phyloP scores from a whole-genome alignment of 2,329 filamentous ascomycete species.

The Arthrinium puccinioides region DNA sequence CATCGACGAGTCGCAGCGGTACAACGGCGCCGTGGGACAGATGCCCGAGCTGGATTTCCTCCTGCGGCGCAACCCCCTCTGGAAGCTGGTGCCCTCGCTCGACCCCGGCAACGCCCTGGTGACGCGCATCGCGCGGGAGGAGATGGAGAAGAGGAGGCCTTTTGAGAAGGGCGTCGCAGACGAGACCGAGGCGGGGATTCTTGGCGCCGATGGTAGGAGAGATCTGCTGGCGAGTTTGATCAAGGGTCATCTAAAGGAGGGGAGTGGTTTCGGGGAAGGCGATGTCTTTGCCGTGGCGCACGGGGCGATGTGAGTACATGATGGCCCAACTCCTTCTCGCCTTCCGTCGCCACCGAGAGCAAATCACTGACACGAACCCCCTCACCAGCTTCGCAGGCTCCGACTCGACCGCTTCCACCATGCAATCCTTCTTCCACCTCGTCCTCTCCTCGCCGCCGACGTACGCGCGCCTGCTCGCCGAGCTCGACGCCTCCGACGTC shows the following conservation, averaged over 20 bases:
- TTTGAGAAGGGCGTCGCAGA: constrained; percentile 33
- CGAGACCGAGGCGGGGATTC: not conserved
- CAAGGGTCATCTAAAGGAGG: constrained; percentile 43
- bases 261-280: constrained; percentile 37
- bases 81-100: constrained; percentile 30
- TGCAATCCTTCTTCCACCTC: constrained; percentile 49
- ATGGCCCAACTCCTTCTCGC: not conserved
- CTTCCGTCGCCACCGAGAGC: not conserved
- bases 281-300: constrained; percentile 52
- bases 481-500: constrained; percentile 35
- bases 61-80: constrained; percentile 42
- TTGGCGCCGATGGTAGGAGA: constrained; percentile 30
- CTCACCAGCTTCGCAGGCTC: constrained; percentile 47
- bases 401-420: constrained; percentile 52
- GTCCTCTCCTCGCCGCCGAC: constrained; percentile 35
- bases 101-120: constrained; percentile 38
- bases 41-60: constrained; percentile 41
- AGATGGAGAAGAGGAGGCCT: constrained; percentile 37
- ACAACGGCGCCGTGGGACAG: constrained; percentile 45
- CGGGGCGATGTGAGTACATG: constrained; percentile 41
- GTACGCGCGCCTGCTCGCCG: constrained; percentile 30
- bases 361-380: not conserved
- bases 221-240: constrained; percentile 45
- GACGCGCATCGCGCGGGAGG: constrained; percentile 44
- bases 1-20: constrained; percentile 44